phyloP scores from a whole-genome alignment of 345 rosid species.

The Sonneratia caseolaris region DNA sequence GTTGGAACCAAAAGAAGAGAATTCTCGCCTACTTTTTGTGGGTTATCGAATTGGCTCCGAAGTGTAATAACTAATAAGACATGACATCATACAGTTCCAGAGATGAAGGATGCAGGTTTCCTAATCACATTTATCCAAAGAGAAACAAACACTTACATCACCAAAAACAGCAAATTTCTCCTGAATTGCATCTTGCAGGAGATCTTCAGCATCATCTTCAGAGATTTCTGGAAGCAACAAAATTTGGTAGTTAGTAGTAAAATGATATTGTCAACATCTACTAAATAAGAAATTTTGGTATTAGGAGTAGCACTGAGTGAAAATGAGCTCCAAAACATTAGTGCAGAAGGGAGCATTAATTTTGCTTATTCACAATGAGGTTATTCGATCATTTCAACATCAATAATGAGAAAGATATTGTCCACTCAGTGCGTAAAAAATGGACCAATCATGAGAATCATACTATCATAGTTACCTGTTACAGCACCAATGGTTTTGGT shows the following conservation, averaged over 20 bases:
- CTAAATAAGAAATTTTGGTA: neutral
- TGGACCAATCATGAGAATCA: neutral
- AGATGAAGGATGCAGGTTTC: neutral
- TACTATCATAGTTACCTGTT: constrained; percentile 46
- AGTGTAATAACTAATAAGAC: neutral
- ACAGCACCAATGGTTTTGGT: constrained; percentile 91
- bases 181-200: constrained; percentile 87
- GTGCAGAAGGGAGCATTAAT: neutral
- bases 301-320: neutral
- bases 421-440: neutral
- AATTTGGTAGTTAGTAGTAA: neutral
- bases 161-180: constrained; percentile 96
- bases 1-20: neutral
- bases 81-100: neutral
- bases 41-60: neutral
- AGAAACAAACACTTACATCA: constrained; percentile 47
- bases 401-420: neutral
- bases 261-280: neutral
- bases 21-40: neutral
- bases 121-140: neutral
- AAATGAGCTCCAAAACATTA: neutral
- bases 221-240: constrained; percentile 49
- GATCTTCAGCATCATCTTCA: constrained; percentile 96
- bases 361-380: neutral
- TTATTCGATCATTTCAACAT: neutral